Percentiles rank a stretch among this genome's conserved stretches.
Conservation (phyloP, 768 basidiomycete species). For the Mycena metata region DNA sequence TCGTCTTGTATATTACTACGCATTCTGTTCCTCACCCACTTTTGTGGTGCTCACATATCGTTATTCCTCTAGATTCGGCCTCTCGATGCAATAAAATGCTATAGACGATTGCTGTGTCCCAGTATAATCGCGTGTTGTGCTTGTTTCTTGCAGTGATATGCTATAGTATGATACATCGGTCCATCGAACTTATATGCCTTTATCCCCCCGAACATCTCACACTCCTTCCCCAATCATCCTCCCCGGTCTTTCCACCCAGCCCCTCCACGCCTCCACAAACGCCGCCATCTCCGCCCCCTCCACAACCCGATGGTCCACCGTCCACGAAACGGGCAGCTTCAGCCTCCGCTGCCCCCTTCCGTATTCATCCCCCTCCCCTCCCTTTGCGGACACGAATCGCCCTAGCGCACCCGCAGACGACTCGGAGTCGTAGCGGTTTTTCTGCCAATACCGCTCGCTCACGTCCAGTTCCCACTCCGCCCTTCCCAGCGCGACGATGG, state of each 20-base stretch:
- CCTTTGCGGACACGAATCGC: no score
- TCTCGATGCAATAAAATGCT: no score
- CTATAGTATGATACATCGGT: neutral
- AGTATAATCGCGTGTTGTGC: neutral
- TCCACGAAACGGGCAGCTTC: conserved; percentile 78
- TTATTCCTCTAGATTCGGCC: no score
- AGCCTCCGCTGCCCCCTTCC: conserved; percentile 35
- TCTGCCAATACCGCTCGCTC: conserved; percentile 14
- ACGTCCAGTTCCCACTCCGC: conserved; percentile 36
- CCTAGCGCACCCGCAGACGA: no score
- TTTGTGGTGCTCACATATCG: no score
- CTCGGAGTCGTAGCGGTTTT: neutral
- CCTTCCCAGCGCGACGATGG: conserved; percentile 39
- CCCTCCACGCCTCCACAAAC: conserved; percentile 89
- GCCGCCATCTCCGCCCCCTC: conserved; percentile 92
- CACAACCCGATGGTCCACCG: conserved; percentile 88
- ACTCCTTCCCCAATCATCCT: conserved; percentile 71
- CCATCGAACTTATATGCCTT: neutral
- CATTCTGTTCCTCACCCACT: no score
- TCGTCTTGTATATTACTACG: no score
- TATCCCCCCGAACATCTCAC: no score
- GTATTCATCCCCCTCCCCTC: conserved; percentile 44
- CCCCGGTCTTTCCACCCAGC: conserved; percentile 81
- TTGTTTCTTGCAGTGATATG: neutral
- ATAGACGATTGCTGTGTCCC: no score